Conservation (phyloP, 2,329 filamentous ascomycete species). For the Orbilia brochopaga region DNA sequence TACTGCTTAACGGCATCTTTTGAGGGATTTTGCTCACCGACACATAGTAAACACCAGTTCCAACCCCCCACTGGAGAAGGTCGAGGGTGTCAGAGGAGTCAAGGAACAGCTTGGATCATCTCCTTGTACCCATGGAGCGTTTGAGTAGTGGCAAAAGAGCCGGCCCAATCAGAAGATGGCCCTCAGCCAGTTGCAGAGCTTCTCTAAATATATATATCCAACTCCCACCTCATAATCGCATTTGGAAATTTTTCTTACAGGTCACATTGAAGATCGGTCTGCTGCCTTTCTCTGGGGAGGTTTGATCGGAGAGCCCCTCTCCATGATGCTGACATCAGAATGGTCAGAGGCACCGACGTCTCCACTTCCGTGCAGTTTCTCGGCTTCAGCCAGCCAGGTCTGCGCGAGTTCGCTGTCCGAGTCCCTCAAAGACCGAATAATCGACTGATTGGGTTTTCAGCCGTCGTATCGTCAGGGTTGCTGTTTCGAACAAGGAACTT, state of each 20-base stretch:
- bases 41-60: not conserved
- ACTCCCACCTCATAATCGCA: not conserved
- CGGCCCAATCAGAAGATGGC: constrained; percentile 13
- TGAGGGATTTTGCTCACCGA: not conserved
- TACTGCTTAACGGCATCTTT: not conserved
- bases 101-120: not conserved
- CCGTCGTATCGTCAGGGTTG: constrained; percentile 26
- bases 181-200: not conserved
- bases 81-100: not conserved
- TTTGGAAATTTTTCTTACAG: constrained; percentile 9
- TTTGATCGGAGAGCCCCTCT: not conserved
- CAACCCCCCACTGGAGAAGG: not conserved
- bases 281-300: not conserved
- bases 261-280: constrained; percentile 11
- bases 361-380: constrained; percentile 20
- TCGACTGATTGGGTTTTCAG: constrained; percentile 29
- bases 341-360: constrained; percentile 19
- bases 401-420: not conserved
- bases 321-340: constrained; percentile 25
- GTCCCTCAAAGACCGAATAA: constrained; percentile 7
- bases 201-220: not conserved
- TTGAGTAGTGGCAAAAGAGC: constrained; percentile 3
- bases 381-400: not conserved
- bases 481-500: constrained; percentile 6
- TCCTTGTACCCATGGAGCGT: constrained; percentile 6